phyloP scores from a whole-genome alignment of 2,329 filamentous ascomycete genomes.

The Neoscytalidium dimidiatum region DNA sequence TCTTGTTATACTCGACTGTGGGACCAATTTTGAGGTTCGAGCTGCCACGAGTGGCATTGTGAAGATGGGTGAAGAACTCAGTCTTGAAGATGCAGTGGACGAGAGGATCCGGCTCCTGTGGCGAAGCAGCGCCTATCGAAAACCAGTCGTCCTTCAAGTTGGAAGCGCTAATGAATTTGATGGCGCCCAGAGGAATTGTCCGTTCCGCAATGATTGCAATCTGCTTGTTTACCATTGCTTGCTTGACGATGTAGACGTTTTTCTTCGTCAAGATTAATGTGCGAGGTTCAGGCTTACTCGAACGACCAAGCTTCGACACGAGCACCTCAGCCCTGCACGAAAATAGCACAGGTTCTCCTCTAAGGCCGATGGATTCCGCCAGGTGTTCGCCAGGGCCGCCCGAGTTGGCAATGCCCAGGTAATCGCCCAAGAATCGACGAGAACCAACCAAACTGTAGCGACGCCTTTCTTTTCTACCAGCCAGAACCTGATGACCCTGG shows the following conservation, averaged over 20 bases:
- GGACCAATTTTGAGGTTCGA: constrained; percentile 76
- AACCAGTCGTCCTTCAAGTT: constrained; percentile 95
- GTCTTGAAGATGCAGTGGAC: constrained; percentile 95
- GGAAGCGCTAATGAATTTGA: constrained; percentile 84
- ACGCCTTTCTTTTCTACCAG: constrained; percentile 84
- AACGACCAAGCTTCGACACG: constrained; percentile 93
- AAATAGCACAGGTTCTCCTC: constrained; percentile 77
- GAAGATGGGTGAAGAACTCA: constrained; percentile 92
- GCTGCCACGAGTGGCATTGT: constrained; percentile 74
- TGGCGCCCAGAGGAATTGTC: constrained; percentile 78
- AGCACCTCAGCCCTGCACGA: constrained; percentile 89
- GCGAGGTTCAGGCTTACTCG: constrained; percentile 87
- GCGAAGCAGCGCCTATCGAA: constrained; percentile 83
- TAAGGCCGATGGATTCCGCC: constrained; percentile 71
- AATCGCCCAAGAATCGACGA: constrained; percentile 90
- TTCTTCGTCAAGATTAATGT: constrained; percentile 81
- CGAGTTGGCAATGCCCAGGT: constrained; percentile 81
- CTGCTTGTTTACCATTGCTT: constrained; percentile 79
- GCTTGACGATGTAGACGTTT: constrained; percentile 87
- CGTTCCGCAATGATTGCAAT: constrained; percentile 79
- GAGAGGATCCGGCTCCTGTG: constrained; percentile 89
- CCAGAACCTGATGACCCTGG: constrained; percentile 79
- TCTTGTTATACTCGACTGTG: constrained; percentile 91
- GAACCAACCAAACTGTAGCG: constrained; percentile 90
- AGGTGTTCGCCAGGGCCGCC: constrained; percentile 81